Base-by-base conservation (phyloP, 2,329 filamentous ascomycete species). In the Ambrosiella cleistominuta region DNA sequence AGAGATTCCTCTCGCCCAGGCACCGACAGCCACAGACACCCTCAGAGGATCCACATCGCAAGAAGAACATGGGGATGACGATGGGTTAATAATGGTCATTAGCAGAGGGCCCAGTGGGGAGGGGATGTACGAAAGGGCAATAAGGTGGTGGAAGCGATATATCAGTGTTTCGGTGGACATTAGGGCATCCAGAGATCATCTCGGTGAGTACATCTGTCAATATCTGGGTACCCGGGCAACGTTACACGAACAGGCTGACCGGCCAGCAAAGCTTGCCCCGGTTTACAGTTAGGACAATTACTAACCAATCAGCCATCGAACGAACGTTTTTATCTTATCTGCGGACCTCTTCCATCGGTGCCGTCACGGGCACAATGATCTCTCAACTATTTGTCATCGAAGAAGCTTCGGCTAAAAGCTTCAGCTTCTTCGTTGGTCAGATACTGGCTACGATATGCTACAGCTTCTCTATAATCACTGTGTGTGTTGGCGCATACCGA, bases 241-340 rank as follows among this genome's bases (percentile, higher is more conserved):
- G 44, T 13, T 17, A 17, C n/a, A 12, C 12, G 35, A 27, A 27
- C 27, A 27, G 27, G 4, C 27, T 27, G 27, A 5, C 4, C 27
- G 3, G 27, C 27, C 27, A 27, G 27, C 3, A 2, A 27, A 27
- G 27, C 19, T 19, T 19, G 19, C 27, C 27, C 27, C 27, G 15
- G 1, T 8, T 12, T 49, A 19, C 3, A 9, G n/a, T n/a, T 6
- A 27, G 35, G 15, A 27, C 15, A 56, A 50, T 27, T 49, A 40
- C 56, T 57, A 44, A 57, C 37, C 2, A 38, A 7, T 17, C 51
- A 88, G 85, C 85, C 42, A 76, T 88, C 57, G 84, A 89, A 68
- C 74, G 85, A 59, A 89, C 85, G 15, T 89, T 83, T 65, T 77
- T 89, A 15, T 82, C 77, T 37, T 88, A 88, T 67, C 74, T 88